A percentile compares a stretch with the other conserved stretches of the same genome.
Conservation (phyloP, 2,329 filamentous ascomycete genomes). For the Bipolaris gigantea region DNA sequence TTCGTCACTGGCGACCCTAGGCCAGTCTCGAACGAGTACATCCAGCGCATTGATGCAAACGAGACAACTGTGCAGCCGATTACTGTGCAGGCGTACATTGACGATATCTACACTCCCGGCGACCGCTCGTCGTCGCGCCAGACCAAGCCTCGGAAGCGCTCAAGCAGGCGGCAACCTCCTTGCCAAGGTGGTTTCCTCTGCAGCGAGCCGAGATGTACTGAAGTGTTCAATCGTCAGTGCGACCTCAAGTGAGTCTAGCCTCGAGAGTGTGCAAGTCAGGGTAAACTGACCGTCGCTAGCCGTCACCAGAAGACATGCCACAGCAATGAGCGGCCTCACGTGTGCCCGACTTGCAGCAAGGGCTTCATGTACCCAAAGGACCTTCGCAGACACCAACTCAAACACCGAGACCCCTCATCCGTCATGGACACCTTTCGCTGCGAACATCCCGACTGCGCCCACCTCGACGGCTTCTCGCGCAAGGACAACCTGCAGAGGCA, state of each 20-base stretch:
- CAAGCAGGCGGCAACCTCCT: conserved; percentile 30
- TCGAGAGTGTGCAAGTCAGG: background rate
- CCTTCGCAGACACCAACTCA: conserved; percentile 33
- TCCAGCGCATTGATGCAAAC: conserved; percentile 25
- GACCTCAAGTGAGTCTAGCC: conserved; percentile 39
- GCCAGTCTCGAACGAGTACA: conserved; percentile 14
- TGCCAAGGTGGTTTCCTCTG: conserved; percentile 34
- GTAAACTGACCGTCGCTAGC: conserved; percentile 21
- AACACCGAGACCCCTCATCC: conserved; percentile 26
- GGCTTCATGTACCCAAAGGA: conserved; percentile 44
- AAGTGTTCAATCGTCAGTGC: conserved; percentile 36
- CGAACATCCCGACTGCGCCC: conserved; percentile 29
- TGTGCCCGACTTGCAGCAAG: conserved; percentile 34
- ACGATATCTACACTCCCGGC: conserved; percentile 36
- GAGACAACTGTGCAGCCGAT: conserved; percentile 31
- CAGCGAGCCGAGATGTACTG: conserved; percentile 23
- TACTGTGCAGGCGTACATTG: conserved; percentile 33
- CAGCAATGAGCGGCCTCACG: conserved; percentile 35
- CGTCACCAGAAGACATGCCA: conserved; percentile 40
- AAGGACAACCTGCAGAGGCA: conserved; percentile 42
- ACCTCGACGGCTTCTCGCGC: conserved; percentile 38
- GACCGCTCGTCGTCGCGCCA: conserved; percentile 23
- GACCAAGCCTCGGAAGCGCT: conserved; percentile 5
- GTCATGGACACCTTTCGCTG: conserved; percentile 25
- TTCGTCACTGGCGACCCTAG: conserved; percentile 5